Evolutionary conservation across 257 asterid genomes (phyloP).

Genomic region (Lycium ferocissimum): DNA sequence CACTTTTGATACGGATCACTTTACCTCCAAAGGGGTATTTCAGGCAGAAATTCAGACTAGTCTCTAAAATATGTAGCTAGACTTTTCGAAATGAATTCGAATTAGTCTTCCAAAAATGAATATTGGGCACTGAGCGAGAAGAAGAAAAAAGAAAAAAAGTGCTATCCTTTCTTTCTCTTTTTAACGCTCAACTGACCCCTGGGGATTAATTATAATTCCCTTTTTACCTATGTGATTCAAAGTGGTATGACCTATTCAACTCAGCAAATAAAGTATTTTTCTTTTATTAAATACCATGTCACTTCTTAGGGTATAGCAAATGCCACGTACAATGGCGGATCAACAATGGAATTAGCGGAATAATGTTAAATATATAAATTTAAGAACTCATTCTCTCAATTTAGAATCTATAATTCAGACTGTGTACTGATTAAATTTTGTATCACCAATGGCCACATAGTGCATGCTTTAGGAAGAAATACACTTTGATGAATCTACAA

Average conservation of each 20-base stretch:
- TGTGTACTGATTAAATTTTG: too few species aligned
- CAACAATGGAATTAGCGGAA: background rate
- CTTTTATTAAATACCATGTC: background rate
- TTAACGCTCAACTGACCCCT: background rate
- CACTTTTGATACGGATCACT: background rate
- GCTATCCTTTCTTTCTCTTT: background rate
- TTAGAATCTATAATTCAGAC: too few species aligned
- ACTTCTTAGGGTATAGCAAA: background rate
- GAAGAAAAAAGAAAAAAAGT: background rate
- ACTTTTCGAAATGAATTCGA: background rate
- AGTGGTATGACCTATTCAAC: background rate
- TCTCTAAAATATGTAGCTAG: background rate
- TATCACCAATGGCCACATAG: too few species aligned
- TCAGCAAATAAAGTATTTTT: background rate
- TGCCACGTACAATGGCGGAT: background rate
- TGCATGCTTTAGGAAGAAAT: background rate
- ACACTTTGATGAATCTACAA: background rate
- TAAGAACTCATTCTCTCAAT: too few species aligned
- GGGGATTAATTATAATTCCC: background rate
- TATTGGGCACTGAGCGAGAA: background rate
- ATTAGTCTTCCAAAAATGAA: too few species aligned
- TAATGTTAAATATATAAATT: too few species aligned
- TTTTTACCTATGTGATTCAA: background rate
- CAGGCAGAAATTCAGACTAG: background rate
- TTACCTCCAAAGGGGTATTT: background rate